These are phyloP conservation scores for Aspergillus ellipticus DNA, from an alignment of 495 filamentous ascomycete species.

Conservation along the genomic window DNA sequence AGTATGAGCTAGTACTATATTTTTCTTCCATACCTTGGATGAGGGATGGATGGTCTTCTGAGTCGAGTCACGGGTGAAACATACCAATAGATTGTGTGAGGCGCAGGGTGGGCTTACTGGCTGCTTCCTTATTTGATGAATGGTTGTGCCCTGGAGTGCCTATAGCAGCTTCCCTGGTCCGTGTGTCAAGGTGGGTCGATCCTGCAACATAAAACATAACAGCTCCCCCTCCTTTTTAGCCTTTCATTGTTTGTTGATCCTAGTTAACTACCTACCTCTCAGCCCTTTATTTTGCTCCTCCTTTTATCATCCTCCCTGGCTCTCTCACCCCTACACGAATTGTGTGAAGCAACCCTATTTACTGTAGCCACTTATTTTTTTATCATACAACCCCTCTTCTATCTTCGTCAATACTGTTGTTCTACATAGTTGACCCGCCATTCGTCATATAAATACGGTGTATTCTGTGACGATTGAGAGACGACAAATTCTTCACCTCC, in stretches of 20 bases:
- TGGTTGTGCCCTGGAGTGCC: slow-evolving; percentile 14
- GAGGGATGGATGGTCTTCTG: neutral
- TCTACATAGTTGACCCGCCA: neutral
- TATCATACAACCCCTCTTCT: slow-evolving; percentile 2
- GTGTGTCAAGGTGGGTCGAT: slow-evolving; percentile 22
- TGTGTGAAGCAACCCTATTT: neutral
- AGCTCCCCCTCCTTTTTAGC: slow-evolving; percentile 24
- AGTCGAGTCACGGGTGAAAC: slow-evolving; percentile 22
- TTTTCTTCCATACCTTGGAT: neutral
- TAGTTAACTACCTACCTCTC: slow-evolving; percentile 10
- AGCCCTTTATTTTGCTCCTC: slow-evolving; percentile 4
- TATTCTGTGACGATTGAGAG: no score
- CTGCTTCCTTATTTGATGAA: slow-evolving; percentile 15
- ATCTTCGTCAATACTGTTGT: neutral
- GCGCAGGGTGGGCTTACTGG: slow-evolving; percentile 24
- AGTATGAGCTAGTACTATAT: neutral
- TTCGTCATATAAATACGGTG: no score
- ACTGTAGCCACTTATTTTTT: no score
- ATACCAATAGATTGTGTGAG: slow-evolving; percentile 23
- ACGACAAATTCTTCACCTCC: no score
- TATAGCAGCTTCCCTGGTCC: slow-evolving; percentile 26
- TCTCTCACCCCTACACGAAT: slow-evolving; percentile 2
- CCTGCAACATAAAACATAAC: slow-evolving; percentile 28
- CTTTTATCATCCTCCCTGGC: slow-evolving; percentile 8
- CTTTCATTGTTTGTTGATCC: slow-evolving; percentile 16